phyloP scores from a whole-genome alignment of 768 basidiomycete genomes.

The Boletus rubroflammeus region DNA sequence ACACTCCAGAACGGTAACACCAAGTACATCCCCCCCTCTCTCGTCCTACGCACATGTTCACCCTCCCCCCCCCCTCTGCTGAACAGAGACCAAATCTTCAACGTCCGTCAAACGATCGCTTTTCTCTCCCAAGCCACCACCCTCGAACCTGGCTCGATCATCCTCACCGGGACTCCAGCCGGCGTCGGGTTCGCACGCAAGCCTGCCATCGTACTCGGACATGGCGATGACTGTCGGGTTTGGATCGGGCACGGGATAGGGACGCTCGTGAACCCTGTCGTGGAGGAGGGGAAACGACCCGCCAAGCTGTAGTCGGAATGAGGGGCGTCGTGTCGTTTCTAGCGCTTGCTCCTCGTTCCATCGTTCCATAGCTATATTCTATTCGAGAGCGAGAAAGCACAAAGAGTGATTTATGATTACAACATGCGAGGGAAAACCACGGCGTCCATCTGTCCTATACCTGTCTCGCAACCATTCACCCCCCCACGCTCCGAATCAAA shows the following conservation, averaged over 20 bases:
- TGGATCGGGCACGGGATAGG: slow-evolving; percentile 75
- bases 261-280: slow-evolving; percentile 73
- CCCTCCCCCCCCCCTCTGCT: neutral
- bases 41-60: neutral
- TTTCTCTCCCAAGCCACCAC: slow-evolving; percentile 85
- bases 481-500: slow-evolving; percentile 31
- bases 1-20: slow-evolving; percentile 74
- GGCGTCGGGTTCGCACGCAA: slow-evolving; percentile 78
- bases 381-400: neutral
- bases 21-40: slow-evolving; percentile 39
- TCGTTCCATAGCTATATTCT: neutral
- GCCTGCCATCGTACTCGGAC: slow-evolving; percentile 64
- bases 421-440: neutral
- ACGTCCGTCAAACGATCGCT: slow-evolving; percentile 68
- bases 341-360: neutral
- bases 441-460: neutral
- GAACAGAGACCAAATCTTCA: slow-evolving; percentile 76
- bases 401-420: neutral
- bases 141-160: slow-evolving; percentile 74
- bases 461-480: no score
- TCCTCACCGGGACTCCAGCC: slow-evolving; percentile 79
- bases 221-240: slow-evolving; percentile 68
- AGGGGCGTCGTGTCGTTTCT: neutral
- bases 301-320: slow-evolving; percentile 41
- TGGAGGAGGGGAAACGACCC: slow-evolving; percentile 53